A percentile compares a stretch with the other conserved stretches of the same genome.
These are phyloP conservation scores for Trichoderma oligosporum DNA, from an alignment of 2,329 filamentous ascomycete species.

Conservation along the genomic window DNA sequence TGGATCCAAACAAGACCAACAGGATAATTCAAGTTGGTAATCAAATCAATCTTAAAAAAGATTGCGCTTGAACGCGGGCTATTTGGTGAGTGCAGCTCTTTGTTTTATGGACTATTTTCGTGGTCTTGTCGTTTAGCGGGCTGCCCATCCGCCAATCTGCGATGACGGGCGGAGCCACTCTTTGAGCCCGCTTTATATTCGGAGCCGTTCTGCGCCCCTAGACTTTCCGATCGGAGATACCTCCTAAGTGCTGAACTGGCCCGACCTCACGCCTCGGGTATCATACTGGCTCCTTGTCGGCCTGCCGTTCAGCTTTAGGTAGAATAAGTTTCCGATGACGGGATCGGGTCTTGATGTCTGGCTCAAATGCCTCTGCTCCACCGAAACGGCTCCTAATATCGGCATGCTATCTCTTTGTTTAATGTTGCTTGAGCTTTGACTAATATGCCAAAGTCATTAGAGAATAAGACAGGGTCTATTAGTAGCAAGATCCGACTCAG, in stretches of 20 bases:
- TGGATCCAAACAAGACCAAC: neutral
- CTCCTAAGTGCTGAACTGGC: neutral
- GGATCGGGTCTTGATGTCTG: slow-evolving; percentile 1
- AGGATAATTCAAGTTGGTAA: neutral
- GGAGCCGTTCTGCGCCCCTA: slow-evolving; percentile 12
- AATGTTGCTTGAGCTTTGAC: slow-evolving; percentile 6
- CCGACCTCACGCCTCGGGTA: neutral
- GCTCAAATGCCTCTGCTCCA: slow-evolving; percentile 6
- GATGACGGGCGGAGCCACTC: slow-evolving; percentile 20
- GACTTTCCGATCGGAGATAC: slow-evolving; percentile 12
- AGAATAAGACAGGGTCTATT: neutral
- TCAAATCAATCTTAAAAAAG: neutral
- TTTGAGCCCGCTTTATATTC: slow-evolving; percentile 5
- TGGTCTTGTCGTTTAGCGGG: neutral
- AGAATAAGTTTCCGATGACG: slow-evolving; percentile 8
- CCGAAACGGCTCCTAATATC: neutral
- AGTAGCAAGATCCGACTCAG: neutral
- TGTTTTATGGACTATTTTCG: neutral
- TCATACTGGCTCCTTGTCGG: slow-evolving; percentile 10
- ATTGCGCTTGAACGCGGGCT: neutral
- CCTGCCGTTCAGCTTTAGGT: slow-evolving; percentile 10
- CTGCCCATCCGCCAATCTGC: slow-evolving; percentile 20
- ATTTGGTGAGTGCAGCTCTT: slow-evolving; percentile 15
- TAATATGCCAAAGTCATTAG: slow-evolving; percentile 9
- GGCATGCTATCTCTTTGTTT: neutral